phyloP scores from a whole-genome alignment of 2,329 filamentous ascomycete genomes.

The Bretziella fagacearum region DNA sequence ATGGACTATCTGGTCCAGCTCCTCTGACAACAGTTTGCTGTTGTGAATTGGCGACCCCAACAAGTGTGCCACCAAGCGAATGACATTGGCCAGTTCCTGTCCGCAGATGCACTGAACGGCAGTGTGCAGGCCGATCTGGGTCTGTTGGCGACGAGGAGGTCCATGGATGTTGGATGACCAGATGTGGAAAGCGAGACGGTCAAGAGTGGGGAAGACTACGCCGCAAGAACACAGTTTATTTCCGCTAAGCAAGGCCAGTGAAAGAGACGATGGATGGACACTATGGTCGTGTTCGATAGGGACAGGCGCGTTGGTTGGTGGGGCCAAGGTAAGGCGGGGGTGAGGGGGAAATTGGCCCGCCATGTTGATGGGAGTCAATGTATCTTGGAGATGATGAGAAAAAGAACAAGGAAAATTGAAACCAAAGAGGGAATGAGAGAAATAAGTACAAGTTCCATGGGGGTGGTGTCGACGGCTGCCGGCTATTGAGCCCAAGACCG shows the following conservation, averaged over 20 bases:
- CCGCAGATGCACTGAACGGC: slow-evolving; percentile 3
- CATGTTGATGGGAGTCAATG: too few relatives aligned
- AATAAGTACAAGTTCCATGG: too few relatives aligned
- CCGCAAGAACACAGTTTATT: slow-evolving; percentile 3
- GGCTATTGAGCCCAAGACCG: too few relatives aligned
- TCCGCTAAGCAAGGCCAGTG: not conserved
- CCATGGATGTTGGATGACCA: not conserved
- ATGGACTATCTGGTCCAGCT: not conserved
- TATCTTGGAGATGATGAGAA: too few relatives aligned
- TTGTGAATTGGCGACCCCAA: not conserved
- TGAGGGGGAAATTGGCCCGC: too few relatives aligned
- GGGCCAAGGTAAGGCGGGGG: too few relatives aligned
- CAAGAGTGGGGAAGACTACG: not conserved
- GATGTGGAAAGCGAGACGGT: slow-evolving; percentile 2
- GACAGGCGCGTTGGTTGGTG: too few relatives aligned
- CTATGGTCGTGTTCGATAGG: too few relatives aligned
- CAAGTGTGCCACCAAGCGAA: not conserved
- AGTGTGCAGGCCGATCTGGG: not conserved
- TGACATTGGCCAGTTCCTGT: not conserved
- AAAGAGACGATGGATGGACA: not conserved
- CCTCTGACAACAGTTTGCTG: not conserved
- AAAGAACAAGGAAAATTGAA: too few relatives aligned
- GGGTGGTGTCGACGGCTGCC: too few relatives aligned
- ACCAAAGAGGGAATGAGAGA: too few relatives aligned
- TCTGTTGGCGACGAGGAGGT: not conserved